Percentiles rank a stretch among this genome's conserved stretches.
Evolutionary conservation across 176 grass and related monocot genomes (phyloP).

Genomic region (Triticum turgidum): DNA sequence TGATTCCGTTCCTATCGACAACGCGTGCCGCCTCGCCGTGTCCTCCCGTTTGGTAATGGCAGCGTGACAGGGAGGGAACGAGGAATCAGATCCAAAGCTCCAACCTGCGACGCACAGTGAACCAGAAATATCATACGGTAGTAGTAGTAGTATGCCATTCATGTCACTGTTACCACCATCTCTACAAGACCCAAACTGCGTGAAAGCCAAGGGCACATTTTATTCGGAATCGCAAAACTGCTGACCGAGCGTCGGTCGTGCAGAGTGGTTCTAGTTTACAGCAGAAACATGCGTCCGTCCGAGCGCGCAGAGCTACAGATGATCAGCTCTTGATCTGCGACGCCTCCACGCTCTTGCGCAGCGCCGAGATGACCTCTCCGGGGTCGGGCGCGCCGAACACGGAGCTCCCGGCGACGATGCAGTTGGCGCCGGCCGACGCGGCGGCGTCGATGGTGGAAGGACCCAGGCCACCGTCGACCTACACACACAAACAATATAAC

Average conservation of each 20-base stretch:
- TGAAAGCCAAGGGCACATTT: too few relatives aligned
- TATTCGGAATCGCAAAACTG: too few relatives aligned
- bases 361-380: slow-evolving; percentile 62
- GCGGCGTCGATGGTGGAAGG: slow-evolving; percentile 82
- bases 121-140: background rate
- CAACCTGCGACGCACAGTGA: background rate
- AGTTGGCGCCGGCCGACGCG: slow-evolving; percentile 81
- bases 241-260: background rate
- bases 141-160: too few relatives aligned
- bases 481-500: background rate
- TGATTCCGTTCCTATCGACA: background rate
- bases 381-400: slow-evolving; percentile 73
- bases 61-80: background rate
- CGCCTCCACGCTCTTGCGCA: slow-evolving; percentile 68
- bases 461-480: slow-evolving; percentile 93
- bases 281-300: background rate
- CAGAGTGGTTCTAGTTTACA: slow-evolving; percentile 13
- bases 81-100: background rate
- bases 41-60: background rate
- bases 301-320: background rate
- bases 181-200: too few relatives aligned
- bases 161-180: too few relatives aligned
- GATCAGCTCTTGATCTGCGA: slow-evolving; percentile 53
- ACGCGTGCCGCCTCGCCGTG: background rate
- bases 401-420: slow-evolving; percentile 96